Base-by-base conservation (phyloP, 352 stramenopile species). In the Pythium insidiosum region DNA sequence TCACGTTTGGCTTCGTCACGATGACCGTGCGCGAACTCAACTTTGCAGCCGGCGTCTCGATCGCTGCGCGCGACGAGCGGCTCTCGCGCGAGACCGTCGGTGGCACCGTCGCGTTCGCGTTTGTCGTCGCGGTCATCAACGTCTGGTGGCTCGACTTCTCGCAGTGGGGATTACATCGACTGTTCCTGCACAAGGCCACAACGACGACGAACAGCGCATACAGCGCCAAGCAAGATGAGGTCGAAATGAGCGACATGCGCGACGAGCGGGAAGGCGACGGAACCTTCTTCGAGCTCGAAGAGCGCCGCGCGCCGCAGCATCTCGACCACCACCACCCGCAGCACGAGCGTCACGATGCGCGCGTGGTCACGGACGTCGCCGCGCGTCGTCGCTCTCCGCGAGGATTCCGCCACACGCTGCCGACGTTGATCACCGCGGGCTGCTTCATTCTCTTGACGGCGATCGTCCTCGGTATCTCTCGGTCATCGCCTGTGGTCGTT, bases 1-100 rank as follows among this genome's bases (percentile, higher is more conserved):
- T 78, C 43, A 78, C 64, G 24, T 70, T 72, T 16, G 66, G 77
- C 18, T 56, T 75, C 13, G 55, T 77, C 11, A 43, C 38, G 0
- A 65, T 58, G 44, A 70, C 68, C 23, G 50, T 63, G 7, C 55
- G 63, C 26, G 67, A 67, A 30, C 59, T 66, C 28, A 51, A 58
- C 22, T 61, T 58, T 9, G 58, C 56, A 4, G 49, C 43, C 20
- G 36, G 33, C 6, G 38, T 73, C 9, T 46, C 59, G 6, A 53
- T 83, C 18, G 63, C 66, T 4, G 31, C 56, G 9, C 47, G 57
- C 7, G 54, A 71, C 20, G 38, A 58, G 11, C 45, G 40, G 11
- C n/a, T 61, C 1, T 44, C 63, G 13, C 44, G 50, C n/a, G 35
- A 48, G n/a, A 48, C 46, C 1, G 43, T 58, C 0, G 26, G 61